Evolutionary conservation across 2,329 filamentous ascomycete genomes (phyloP), one percentile per base, ranked within the genome.

Genomic region (Huntiella omanensis): DNA sequence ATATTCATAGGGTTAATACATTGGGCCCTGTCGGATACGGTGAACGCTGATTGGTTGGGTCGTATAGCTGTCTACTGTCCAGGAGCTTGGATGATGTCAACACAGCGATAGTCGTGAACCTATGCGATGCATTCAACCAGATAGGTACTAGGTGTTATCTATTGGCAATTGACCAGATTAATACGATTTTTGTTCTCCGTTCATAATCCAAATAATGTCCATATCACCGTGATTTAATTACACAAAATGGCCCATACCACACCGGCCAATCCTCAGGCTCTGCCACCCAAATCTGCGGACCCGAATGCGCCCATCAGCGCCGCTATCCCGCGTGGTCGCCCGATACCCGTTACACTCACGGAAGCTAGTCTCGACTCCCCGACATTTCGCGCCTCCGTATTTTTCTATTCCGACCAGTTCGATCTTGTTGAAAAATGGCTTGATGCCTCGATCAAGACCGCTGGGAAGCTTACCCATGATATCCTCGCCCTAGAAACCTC

Each of bases 361-460:
- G 91, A 98, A 71, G 91, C 91, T 43, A 83, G 86, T 15, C 81
- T 96, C 65, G 91, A 98, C 64, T 95, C 87, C 35, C 91, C 91
- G 19, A 92, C 87, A 33, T 96, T 96, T 61, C 84, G 91, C 53
- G 84, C 87, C 40, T 83, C 83, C 16, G 75, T 84, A 37, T 66
- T 81, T 40, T 85, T 95, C 64, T 94, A 94, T 58, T 73, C 77
- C 52, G 91, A 96, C 53, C 88, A 98, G 65, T 75, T 94, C 56
- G 91, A 96, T 53, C 72, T 77, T 47, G 73, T 96, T 50, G 91
- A 96, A 62, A 77, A 75, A 70, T 98, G 91, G 91, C 81, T 98
- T 28, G 86, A 72, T 37, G 65, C 64, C 45, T 75, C 75, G 53
- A 63, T 67, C 41, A 64, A 64, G 52, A 67, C 69, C 40, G 71